Evolutionary conservation across 2,329 filamentous ascomycete species (phyloP), one percentile per base, ranked within the genome.

Genomic region (Myriosclerotinia scirpicola): DNA sequence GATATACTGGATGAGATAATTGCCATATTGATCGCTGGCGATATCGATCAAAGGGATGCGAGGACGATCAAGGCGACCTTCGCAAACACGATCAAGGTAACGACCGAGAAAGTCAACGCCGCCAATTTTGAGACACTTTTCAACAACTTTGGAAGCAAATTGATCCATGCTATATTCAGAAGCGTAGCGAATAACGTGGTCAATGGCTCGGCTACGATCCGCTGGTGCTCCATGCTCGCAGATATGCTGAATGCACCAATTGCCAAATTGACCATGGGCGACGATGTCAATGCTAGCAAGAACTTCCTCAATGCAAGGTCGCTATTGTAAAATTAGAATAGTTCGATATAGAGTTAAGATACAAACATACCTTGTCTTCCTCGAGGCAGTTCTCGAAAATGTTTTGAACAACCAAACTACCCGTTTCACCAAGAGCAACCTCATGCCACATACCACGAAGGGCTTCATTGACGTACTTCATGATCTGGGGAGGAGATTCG

Each of bases 171-270:
- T 98, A 80, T 98, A 99, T 79, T 97, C 93, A 20, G 92, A 91
- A 42, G 93, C 92, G 79, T 92, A 96, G 70, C 90, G 90, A 72
- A 99, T 90, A 75, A 99, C 94, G 78, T 98, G 94, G 73, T 99
- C 94, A 75, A 97, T 90, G 54, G 96, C 95, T 72, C 93, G 90
- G 79, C 90, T 94, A 74, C 94, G 93, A 79, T 99, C 96, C 52
- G 90, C 88, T 42, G 93, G 90, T 67, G 90, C 90, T 61, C 96
- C 94, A 76, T 99, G 95, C 79, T 99, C 95, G 79, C 95, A 99
- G 74, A 99, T 93, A 79, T 99, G 95, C 80, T 99, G 95, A 75
- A 99, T 98, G 81, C 95, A 99, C 95, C 95, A 99, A 78, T 99
- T 99, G 66, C 95, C 95, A 76, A 99, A 99, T 77, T 99, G 95